Percentiles rank a stretch among this genome's conserved stretches.
Conservation (phyloP, 441 rosid genomes). For the Viola pubescens region DNA sequence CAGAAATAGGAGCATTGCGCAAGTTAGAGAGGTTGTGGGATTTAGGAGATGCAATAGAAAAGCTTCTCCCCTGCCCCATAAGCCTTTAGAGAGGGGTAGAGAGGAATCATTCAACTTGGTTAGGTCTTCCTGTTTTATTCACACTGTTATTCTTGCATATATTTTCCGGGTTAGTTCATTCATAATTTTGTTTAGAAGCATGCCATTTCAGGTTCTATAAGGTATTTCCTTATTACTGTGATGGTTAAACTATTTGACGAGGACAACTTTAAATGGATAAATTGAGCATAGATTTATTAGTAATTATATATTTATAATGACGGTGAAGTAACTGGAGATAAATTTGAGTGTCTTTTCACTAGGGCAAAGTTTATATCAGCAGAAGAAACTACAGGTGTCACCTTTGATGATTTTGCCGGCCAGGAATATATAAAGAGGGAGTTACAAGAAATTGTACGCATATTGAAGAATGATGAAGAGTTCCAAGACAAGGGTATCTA, state of each 20-base stretch:
- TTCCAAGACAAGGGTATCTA: conserved; percentile 84
- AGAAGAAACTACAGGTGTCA: conserved; percentile 89
- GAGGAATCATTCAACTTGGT: neutral
- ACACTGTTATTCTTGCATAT: neutral
- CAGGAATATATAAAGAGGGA: conserved; percentile 94
- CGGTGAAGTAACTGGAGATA: conserved; percentile 11
- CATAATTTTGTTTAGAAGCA: neutral
- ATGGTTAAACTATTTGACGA: neutral
- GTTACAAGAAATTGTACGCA: conserved; percentile 83
- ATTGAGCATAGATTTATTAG: neutral
- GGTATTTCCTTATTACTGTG: neutral
- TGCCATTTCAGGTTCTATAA: neutral
- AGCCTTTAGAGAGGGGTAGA: too few relatives aligned
- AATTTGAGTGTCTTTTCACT: conserved; percentile 21
- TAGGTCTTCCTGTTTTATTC: neutral
- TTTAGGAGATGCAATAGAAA: too few relatives aligned
- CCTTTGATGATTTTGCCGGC: conserved; percentile 97
- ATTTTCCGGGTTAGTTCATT: neutral
- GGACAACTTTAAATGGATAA: conserved; percentile 9
- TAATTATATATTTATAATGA: neutral
- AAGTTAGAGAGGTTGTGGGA: too few relatives aligned
- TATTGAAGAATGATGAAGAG: conserved; percentile 84
- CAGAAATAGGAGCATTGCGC: too few relatives aligned
- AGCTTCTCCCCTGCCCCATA: too few relatives aligned
- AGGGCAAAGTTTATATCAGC: conserved; percentile 96